Conservation (phyloP, 2,329 filamentous ascomycete species). For the Stachybotrys echinatus region DNA sequence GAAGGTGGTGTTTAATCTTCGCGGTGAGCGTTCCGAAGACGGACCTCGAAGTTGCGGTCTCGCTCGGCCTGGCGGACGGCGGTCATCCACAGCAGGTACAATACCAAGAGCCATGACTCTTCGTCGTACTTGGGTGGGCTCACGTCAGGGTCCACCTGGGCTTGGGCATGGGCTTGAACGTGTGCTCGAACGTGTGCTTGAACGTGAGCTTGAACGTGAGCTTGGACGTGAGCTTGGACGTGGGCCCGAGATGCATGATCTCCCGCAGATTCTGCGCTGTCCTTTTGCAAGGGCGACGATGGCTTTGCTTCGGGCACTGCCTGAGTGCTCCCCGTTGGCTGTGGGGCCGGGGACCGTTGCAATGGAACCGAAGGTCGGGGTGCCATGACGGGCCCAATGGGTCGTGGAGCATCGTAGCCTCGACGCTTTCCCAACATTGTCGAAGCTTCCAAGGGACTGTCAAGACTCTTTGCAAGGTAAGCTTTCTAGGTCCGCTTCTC, state of each 20-base stretch:
- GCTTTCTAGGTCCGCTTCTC: too few species aligned
- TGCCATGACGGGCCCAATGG: neutral
- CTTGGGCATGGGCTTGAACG: too few species aligned
- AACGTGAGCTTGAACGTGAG: too few species aligned
- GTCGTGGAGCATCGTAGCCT: neutral
- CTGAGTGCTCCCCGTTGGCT: neutral
- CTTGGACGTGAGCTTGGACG: too few species aligned
- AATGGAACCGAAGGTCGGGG: neutral
- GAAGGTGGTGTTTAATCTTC: too few species aligned
- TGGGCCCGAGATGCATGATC: neutral
- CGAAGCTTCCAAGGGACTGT: neutral
- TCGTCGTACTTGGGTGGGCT: neutral
- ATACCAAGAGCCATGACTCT: neutral
- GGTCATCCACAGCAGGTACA: neutral
- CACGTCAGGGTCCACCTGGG: neutral
- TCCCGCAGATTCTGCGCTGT: neutral
- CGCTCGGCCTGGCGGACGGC: neutral
- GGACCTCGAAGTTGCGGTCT: neutral
- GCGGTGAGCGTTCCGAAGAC: neutral
- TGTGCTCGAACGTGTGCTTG: too few species aligned
- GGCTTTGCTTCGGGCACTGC: neutral
- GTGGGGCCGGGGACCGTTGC: neutral
- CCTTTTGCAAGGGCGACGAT: neutral
- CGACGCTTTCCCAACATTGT: neutral
- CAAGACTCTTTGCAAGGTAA: neutral